A percentile compares a stretch with the other conserved stretches of the same genome.
Evolutionary conservation across 805 yeast species (phyloP).

Genomic region (Priceomyces medius): DNA sequence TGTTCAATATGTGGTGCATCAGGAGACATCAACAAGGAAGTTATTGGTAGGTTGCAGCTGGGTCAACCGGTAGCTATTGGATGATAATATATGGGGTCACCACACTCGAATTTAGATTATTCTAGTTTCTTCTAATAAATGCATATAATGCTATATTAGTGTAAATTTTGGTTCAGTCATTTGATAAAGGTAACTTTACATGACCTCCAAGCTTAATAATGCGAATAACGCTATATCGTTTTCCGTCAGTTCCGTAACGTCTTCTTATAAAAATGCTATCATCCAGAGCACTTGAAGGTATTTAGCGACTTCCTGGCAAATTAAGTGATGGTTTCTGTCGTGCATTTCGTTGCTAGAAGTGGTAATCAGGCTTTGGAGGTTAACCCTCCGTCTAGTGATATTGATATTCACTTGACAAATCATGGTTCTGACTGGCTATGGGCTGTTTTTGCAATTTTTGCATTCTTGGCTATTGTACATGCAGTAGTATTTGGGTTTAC

Average conservation of each 20-base stretch:
- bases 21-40: constrained; percentile 25
- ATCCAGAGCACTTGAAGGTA: no score
- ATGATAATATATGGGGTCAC: constrained; percentile 3
- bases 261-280: no score
- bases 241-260: neutral
- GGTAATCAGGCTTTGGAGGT: constrained; percentile 41
- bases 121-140: neutral
- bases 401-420: constrained; percentile 51
- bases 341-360: constrained; percentile 9
- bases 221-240: neutral
- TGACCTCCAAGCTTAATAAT: neutral
- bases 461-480: constrained; percentile 32
- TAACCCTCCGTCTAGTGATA: constrained; percentile 38
- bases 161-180: neutral
- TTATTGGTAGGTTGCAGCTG: constrained; percentile 22
- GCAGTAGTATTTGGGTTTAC: constrained; percentile 24
- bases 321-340: constrained; percentile 5
- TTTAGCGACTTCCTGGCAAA: no score
- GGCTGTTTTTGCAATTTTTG: constrained; percentile 56
- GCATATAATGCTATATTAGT: neutral
- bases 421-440: constrained; percentile 70
- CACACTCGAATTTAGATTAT: neutral
- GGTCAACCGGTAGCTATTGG: constrained; percentile 39
- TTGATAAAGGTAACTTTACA: neutral
- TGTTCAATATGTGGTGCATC: constrained; percentile 52